Evolutionary conservation across 257 asterid genomes (phyloP).

Genomic region (Nicotiana knightiana): DNA sequence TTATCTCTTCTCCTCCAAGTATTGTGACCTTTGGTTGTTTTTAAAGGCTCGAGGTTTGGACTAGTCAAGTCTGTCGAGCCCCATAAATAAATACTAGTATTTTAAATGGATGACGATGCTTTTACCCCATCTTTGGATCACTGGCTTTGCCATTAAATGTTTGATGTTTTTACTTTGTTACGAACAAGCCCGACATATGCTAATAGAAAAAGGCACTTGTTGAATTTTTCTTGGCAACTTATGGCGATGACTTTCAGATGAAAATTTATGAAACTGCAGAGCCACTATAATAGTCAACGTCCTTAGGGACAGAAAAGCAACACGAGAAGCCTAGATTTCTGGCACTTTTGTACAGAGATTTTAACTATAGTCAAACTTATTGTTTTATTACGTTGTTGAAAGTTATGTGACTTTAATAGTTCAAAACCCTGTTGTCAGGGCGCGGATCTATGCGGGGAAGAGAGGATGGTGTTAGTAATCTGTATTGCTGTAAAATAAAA

Average conservation of each 20-base stretch:
- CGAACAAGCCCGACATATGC: background rate
- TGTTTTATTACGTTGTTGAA: too few species aligned
- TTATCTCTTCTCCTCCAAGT: conserved; percentile 14
- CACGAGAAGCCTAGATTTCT: background rate
- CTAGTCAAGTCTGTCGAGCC: conserved; percentile 8
- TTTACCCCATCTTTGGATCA: background rate
- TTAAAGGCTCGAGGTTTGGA: conserved; percentile 30
- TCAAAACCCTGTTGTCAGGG: background rate
- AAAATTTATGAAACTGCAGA: background rate
- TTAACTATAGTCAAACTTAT: background rate
- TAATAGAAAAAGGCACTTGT: background rate
- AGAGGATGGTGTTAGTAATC: too few species aligned
- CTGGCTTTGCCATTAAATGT: background rate
- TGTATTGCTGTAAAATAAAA: too few species aligned
- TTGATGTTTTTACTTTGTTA: background rate
- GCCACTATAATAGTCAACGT: background rate
- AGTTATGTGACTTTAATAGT: background rate
- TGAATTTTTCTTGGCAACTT: background rate
- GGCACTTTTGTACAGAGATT: background rate
- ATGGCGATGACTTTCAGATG: background rate
- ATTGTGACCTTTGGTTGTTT: conserved; percentile 18
- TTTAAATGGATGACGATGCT: background rate
- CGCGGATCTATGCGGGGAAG: too few species aligned
- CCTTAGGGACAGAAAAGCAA: background rate
- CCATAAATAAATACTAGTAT: background rate